phyloP scores from a whole-genome alignment of 2,329 filamentous ascomycete species.

The Exophiala phaeomuriformis region DNA sequence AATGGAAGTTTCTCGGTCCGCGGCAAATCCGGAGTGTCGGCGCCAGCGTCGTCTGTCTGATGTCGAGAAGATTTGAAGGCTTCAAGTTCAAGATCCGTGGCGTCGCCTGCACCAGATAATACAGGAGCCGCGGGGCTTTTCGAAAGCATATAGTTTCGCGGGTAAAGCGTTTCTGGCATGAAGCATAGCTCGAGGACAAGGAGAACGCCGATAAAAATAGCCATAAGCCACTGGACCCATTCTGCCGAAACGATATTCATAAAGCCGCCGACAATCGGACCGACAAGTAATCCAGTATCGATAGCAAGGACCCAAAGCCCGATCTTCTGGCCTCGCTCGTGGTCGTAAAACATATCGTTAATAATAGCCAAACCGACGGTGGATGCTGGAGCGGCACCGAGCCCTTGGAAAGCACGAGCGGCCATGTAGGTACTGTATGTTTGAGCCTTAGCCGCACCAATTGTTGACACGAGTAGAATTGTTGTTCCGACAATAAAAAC shows the following conservation, averaged over 20 bases:
- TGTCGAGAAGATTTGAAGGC: too few species aligned
- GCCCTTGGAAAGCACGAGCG: constrained; percentile 12
- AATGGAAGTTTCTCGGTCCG: constrained; percentile 7
- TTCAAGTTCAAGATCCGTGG: too few species aligned
- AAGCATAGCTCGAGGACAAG: not conserved
- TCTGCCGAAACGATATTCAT: not conserved
- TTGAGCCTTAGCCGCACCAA: constrained; percentile 4
- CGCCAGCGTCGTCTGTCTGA: not conserved
- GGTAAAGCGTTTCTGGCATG: constrained; percentile 3
- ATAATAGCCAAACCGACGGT: constrained; percentile 13
- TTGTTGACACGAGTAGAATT: constrained; percentile 3
- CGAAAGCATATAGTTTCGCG: not conserved
- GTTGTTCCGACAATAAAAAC: constrained; percentile 21
- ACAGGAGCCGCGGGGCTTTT: too few species aligned
- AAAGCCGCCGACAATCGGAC: not conserved
- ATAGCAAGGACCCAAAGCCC: constrained; percentile 2
- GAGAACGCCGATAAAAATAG: not conserved
- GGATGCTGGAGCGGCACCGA: constrained; percentile 8
- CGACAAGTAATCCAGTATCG: too few species aligned
- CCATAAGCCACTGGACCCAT: not conserved
- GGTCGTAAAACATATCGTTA: constrained; percentile 13
- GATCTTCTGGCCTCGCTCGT: constrained; percentile 8
- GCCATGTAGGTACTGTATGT: constrained; percentile 9
- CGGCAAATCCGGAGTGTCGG: not conserved
- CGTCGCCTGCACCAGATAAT: too few species aligned